Evolutionary conservation across 2,329 filamentous ascomycete species (phyloP), one percentile per base, ranked within the genome.

Genomic region (Fusarium albosuccineum): DNA sequence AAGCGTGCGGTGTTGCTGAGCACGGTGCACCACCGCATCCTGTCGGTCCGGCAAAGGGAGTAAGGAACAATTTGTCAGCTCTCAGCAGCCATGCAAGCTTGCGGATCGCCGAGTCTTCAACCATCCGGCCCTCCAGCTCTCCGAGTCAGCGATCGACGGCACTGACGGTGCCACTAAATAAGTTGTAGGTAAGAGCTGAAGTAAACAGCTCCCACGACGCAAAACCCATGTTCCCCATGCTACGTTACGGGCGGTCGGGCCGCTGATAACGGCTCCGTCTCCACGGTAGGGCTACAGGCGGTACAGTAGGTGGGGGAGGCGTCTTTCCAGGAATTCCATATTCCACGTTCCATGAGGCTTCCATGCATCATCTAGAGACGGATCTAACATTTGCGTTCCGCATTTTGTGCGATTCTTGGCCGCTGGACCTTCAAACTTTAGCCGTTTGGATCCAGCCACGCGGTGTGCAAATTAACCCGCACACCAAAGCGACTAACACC

Each of bases 221-320:
- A 29, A 42, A 40, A 57, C 48, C 46, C 45, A 39, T 17, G 29
- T 16, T 13, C 29, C 22, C 52, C 41, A 57, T 70, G 61, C 57
- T 64, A 70, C 61, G 62, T 70, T 70, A 45, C 64, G 42, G 46
- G 11, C 50, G 37, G 33, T 41, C 44, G 33, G 46, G 42, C 42
- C 54, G 44, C 54, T 29, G n/a, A 34, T 22, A 17, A 58, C 26
- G 17, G 14, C 29, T 55, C 44, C 49, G 10, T 51, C 44, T 26
- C 39, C 30, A 29, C 22, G 39, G 40, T 40, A 36, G 37, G 30
- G 36, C 42, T 30, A 57, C 33, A 33, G 50, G 54, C 45, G 48
- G 48, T 29, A 17, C 30, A 39, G 27, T 22, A 22, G 14, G 17
- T 48, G 42, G 30, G 27, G 39, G 27, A 65, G 54, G 46, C 17